These are phyloP conservation scores for Colletotrichum sp. DNA, from an alignment of 2,329 filamentous ascomycete genomes.

Conservation along the genomic window DNA sequence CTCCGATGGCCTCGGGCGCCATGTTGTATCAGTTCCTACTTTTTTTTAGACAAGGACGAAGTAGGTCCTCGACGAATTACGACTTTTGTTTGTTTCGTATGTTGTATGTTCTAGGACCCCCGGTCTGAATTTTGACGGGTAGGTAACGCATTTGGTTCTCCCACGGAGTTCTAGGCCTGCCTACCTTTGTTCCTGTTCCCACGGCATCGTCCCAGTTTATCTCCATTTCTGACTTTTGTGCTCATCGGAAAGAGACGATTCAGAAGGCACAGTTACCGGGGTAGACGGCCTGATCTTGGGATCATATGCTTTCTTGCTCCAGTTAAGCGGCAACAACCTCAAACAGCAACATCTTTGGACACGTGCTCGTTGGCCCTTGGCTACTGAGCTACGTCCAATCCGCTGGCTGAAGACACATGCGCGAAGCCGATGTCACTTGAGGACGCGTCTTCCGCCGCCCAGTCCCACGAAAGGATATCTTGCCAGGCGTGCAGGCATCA, in stretches of 20 bases:
- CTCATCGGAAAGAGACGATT: not conserved
- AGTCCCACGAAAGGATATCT: not conserved
- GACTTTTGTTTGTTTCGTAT: not conserved
- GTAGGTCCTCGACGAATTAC: not conserved
- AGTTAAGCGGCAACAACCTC: not conserved
- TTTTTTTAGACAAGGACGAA: not conserved
- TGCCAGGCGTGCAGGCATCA: not conserved
- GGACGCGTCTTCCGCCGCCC: not conserved
- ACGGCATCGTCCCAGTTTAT: not conserved
- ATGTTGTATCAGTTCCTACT: not conserved
- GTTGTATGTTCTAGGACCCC: not conserved
- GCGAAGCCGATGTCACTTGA: not conserved
- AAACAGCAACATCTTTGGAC: not conserved
- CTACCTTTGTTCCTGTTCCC: not conserved
- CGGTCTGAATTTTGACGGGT: not conserved
- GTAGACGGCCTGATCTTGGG: not conserved
- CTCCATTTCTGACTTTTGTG: not conserved
- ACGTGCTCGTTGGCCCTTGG: not conserved
- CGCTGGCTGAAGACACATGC: not conserved
- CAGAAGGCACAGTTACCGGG: not conserved
- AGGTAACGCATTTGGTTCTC: not conserved
- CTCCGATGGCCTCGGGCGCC: not conserved
- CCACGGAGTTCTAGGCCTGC: not conserved
- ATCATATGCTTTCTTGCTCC: not conserved
- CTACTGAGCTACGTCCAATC: not conserved